Conservation (phyloP, 805 yeast species). For the Zygosaccharomyces kombuchaensis region DNA sequence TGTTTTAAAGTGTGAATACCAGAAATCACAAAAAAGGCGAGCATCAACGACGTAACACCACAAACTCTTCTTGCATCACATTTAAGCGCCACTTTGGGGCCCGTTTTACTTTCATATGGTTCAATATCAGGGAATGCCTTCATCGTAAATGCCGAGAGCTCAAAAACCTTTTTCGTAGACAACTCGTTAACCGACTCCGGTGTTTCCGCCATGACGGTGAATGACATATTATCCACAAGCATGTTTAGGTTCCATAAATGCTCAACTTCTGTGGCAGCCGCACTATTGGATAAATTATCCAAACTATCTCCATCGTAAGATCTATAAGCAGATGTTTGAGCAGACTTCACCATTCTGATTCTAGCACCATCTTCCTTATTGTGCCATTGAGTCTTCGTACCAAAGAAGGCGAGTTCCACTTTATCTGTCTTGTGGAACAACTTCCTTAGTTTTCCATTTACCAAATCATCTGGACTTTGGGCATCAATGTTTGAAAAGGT, state of each 20-base stretch:
- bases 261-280: conserved; percentile 35
- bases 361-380: conserved; percentile 19
- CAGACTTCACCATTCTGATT: conserved; percentile 20
- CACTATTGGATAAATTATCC: conserved; percentile 27
- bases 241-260: conserved; percentile 28
- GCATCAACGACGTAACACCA: conserved; percentile 38
- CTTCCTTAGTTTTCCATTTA: conserved; percentile 38
- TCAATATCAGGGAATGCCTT: conserved; percentile 26
- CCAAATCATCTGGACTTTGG: conserved; percentile 39
- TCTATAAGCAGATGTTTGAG: conserved; percentile 12
- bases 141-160: conserved; percentile 26
- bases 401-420: conserved; percentile 24
- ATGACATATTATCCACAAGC: conserved; percentile 23
- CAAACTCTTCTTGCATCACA: conserved; percentile 30
- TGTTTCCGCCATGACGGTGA: conserved; percentile 34
- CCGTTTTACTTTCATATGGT: conserved; percentile 17
- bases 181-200: conserved; percentile 27
- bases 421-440: conserved; percentile 28
- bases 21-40: conserved; percentile 45
- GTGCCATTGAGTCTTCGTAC: conserved; percentile 28
- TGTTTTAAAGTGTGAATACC: conserved; percentile 43
- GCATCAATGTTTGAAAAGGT: conserved; percentile 32
- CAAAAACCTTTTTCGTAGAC: conserved; percentile 32
- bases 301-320: conserved; percentile 15
- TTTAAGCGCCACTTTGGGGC: conserved; percentile 24